These are phyloP conservation scores for Glomus cerebriforme DNA, from an alignment of 192 early-diverging fungal genomes.

Conservation along the genomic window DNA sequence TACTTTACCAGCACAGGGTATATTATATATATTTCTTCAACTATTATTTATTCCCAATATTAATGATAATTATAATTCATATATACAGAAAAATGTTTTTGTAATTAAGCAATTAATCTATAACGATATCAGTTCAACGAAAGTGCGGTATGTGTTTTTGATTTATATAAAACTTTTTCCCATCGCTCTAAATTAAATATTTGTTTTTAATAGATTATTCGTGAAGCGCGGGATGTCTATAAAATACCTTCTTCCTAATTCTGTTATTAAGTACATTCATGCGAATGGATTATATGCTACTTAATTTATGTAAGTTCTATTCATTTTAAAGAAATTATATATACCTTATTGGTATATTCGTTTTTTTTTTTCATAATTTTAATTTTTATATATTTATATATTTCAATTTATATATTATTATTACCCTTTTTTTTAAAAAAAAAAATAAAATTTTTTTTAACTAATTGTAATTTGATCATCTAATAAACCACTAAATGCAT, in stretches of 20 bases:
- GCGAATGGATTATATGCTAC: slow-evolving; percentile 71
- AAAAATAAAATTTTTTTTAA: no score
- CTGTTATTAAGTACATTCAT: slow-evolving; percentile 89
- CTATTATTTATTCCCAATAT: neutral
- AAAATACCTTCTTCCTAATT: slow-evolving; percentile 90
- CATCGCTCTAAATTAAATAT: neutral
- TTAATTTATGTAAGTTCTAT: neutral
- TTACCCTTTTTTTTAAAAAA: no score
- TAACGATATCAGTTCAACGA: slow-evolving; percentile 98
- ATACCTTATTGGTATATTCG: no score
- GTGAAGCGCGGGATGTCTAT: slow-evolving; percentile 92
- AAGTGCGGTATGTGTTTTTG: slow-evolving; percentile 68
- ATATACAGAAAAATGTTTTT: slow-evolving; percentile 77
- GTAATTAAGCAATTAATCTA: slow-evolving; percentile 96
- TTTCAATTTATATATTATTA: no score
- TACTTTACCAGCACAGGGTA: slow-evolving; percentile 84
- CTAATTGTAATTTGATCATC: no score
- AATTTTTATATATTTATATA: no score
- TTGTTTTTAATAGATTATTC: slow-evolving; percentile 68
- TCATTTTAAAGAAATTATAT: neutral
- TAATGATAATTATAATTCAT: neutral
- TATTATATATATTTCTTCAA: slow-evolving; percentile 16
- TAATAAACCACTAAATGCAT: no score
- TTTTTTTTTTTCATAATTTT: no score
- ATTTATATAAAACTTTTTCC: neutral